Base-by-base conservation (phyloP, 441 rosid genomes). In the Erodium trifolium region DNA sequence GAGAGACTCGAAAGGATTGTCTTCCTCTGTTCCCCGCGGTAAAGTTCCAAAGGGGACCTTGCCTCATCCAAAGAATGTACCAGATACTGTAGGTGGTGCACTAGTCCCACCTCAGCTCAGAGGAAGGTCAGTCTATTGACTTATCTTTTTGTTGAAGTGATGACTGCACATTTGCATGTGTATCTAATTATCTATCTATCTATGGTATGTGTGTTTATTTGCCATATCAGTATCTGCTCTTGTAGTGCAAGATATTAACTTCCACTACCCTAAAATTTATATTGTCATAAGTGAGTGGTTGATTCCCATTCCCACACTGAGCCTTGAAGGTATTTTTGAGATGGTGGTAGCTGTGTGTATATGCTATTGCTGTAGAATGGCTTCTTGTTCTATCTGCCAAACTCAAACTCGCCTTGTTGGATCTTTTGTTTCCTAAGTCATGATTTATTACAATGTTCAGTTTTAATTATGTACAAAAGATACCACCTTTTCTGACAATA, bases 31-130 rank as follows among this genome's bases (percentile, higher is more conserved):
- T 51, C 87, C 81, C 6, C 80, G 84, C 34, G 27, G 78, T 34
- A 92, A 92, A 77, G 69, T 88, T 8, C 93, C 92, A 7, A 86
- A 84, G 79, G 93, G 90, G 35, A 71, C 47, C 51, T 68, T 88
- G 73, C 81, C 78, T 27, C 85, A 79, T 72, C 63, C 83, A 2
- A 90, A 77, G 87, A 81, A 71, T 72, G 69, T 80, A 71, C 88
- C 87, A 2, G 96, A 88, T 8, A 90, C 96, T 19, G 80, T 70
- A 5, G 80, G 88, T 17, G 87, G 87, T 41, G 5, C 79, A 75
- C 83, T 92, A 59, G 81, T 90, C 62, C 98, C 98, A 13, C 98
- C 97, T 59, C 98, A 92, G 89, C 87, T 92, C 62, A 77, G 76
- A 29, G 98, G 98, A 77, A 90, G 96, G 98, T 90, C 45, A 68